Evolutionary conservation across 225 moss, liverwort and hornwort species (phyloP), one percentile per base, ranked within the genome.

Genomic region (Pseudoscleropodium purum): DNA sequence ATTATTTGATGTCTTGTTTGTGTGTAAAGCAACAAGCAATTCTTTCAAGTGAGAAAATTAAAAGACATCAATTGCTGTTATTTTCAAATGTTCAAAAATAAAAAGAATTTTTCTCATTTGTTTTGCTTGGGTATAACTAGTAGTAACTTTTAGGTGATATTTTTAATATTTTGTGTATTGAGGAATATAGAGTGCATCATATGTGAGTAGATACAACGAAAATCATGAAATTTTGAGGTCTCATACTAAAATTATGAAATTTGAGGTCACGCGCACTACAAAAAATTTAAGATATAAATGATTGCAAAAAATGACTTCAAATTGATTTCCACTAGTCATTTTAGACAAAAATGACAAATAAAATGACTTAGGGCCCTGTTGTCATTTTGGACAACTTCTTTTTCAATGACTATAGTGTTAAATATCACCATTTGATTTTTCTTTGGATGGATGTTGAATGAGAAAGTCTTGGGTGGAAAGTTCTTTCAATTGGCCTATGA

Each of bases 31-130:
- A 51, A 6, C 5, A 20, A 75, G 7, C 18, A 33, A 75, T 33
- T 75, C 20, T 75, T 33, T 30, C 3, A 7, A 75, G 20, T 2
- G 4, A 49, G 17, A 25, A 49, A n/a, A n/a, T n/a, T n/a, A n/a
- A 45, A 45, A 29, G 1, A 74, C 0, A 1, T 30, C 0, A 0
- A 47, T 47, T 47, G 51, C 13, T 31, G 34, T 51, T 51, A 4
- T 51, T 76, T 33, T 13, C 5, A 20, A 0, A 1, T 7, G 5
- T 51, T 21, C 2, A 19, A 49, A 49, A 49, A 5, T 20, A 51
- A 77, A 21, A 25, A 76, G 5, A 51, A 15, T 52, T 0, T 52
- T 31, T 52, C 5, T 21, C 3, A 76, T 76, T 76, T 54, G 15
- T 77, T 31, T 4, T 60, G 25, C 21, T 11, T 25, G 5, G 1